Percentiles rank a stretch among this genome's conserved stretches.
phyloP scores from a whole-genome alignment of 2,329 filamentous ascomycete genomes.

The Chrysosphaeria jannelii region DNA sequence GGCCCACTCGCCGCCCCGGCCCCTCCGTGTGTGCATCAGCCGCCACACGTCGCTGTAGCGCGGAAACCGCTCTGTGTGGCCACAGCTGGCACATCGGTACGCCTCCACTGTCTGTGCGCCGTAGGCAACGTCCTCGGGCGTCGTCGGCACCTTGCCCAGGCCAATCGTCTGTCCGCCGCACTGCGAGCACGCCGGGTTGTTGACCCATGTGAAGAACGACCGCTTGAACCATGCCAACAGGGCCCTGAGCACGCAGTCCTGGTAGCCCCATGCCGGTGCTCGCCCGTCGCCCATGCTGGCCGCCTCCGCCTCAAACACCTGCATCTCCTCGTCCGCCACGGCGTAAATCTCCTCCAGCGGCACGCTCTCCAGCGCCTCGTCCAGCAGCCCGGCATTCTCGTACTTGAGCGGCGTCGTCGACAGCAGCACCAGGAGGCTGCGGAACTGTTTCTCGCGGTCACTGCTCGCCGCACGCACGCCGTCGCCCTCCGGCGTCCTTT shows the following conservation, averaged over 20 bases:
- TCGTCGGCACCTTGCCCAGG: constrained; percentile 56
- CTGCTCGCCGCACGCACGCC: too few species aligned
- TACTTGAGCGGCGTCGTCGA: constrained; percentile 78
- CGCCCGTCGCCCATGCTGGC: constrained; percentile 56
- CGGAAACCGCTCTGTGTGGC: constrained; percentile 56
- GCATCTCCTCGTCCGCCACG: constrained; percentile 78
- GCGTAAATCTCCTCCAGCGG: constrained; percentile 75
- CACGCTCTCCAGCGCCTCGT: constrained; percentile 67
- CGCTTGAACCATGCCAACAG: constrained; percentile 87
- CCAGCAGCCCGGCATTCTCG: constrained; percentile 80
- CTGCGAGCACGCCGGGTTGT: constrained; percentile 63
- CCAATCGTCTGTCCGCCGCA: constrained; percentile 63
- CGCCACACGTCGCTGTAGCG: constrained; percentile 90
- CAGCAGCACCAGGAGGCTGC: constrained; percentile 56
- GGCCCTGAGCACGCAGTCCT: constrained; percentile 81
- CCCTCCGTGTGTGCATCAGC: constrained; percentile 56
- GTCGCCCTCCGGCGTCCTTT: too few species aligned
- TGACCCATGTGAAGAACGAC: constrained; percentile 87
- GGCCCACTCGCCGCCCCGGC: constrained; percentile 82
- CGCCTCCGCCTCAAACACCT: constrained; percentile 65
- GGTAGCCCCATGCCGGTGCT: constrained; percentile 80
- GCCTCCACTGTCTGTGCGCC: constrained; percentile 70
- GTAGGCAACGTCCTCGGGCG: constrained; percentile 66
- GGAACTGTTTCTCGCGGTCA: constrained; percentile 41
- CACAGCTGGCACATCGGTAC: constrained; percentile 64